Conservation (phyloP, 106 monocot species). For the Dendrobium nobile region DNA sequence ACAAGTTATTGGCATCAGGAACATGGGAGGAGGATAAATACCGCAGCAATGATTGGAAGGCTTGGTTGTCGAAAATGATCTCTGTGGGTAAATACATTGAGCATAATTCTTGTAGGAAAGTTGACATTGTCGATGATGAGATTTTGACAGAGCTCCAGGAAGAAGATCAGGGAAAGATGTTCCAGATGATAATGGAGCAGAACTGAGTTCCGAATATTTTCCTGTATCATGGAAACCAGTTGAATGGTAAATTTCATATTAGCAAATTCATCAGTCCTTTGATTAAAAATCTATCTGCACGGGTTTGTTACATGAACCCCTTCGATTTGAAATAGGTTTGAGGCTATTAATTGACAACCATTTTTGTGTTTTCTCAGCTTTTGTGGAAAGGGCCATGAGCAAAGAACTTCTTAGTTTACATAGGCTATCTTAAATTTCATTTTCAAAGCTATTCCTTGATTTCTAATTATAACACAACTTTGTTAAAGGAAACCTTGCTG, state of each 20-base stretch:
- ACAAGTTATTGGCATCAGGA: conserved; percentile 51
- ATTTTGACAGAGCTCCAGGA: conserved; percentile 58
- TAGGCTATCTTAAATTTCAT: neutral
- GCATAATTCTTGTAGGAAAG: conserved; percentile 12
- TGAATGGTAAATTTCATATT: conserved; percentile 4
- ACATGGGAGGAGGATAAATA: conserved; percentile 74
- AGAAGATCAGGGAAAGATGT: conserved; percentile 25
- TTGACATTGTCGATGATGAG: conserved; percentile 38
- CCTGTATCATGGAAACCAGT: neutral
- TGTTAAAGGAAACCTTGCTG: neutral
- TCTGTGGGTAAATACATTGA: conserved; percentile 35
- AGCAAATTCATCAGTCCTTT: neutral
- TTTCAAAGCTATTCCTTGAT: neutral
- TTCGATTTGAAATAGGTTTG: neutral
- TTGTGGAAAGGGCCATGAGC: neutral
- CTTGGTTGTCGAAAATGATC: conserved; percentile 66
- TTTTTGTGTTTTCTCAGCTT: neutral
- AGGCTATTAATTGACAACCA: neutral
- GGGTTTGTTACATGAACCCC: too few relatives aligned
- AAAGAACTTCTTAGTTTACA: neutral
- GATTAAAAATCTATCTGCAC: neutral
- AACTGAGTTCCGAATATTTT: conserved; percentile 1
- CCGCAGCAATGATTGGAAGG: conserved; percentile 42
- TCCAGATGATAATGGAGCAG: conserved; percentile 47
- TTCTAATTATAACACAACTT: neutral